These are phyloP conservation scores for Solanum megistacrolobum DNA, from an alignment of 257 asterid genomes.

Conservation along the genomic window DNA sequence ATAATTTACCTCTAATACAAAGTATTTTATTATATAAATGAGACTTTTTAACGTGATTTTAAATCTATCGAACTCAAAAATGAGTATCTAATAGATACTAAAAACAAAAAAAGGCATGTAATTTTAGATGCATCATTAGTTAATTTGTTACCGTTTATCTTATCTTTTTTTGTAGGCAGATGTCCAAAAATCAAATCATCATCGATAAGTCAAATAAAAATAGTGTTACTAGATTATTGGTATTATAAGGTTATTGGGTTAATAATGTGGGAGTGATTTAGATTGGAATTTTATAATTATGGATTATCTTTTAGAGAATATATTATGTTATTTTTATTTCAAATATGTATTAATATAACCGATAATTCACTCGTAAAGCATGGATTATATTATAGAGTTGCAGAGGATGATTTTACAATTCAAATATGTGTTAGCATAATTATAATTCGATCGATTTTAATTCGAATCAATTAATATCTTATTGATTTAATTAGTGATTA, in stretches of 20 bases:
- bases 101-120: not conserved
- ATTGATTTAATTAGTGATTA: not conserved
- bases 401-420: not conserved
- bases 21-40: not conserved
- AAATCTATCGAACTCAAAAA: not conserved
- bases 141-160: not conserved
- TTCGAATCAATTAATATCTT: not conserved
- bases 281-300: no score
- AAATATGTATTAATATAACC: no score
- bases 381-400: not conserved
- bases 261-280: no score
- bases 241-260: no score
- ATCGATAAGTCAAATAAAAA: not conserved
- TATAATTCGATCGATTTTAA: not conserved
- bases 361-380: no score
- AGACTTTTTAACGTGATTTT: not conserved
- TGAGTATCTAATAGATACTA: not conserved
- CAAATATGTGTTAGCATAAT: not conserved
- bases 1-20: not conserved
- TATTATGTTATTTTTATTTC: no score
- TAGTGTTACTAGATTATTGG: not conserved
- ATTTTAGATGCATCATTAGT: not conserved
- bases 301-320: no score
- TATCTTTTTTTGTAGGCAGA: rapidly evolving
- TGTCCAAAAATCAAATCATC: not conserved